Evolutionary conservation across 768 basidiomycete species (phyloP).

Genomic region (Hemileccinum rubropunctum): DNA sequence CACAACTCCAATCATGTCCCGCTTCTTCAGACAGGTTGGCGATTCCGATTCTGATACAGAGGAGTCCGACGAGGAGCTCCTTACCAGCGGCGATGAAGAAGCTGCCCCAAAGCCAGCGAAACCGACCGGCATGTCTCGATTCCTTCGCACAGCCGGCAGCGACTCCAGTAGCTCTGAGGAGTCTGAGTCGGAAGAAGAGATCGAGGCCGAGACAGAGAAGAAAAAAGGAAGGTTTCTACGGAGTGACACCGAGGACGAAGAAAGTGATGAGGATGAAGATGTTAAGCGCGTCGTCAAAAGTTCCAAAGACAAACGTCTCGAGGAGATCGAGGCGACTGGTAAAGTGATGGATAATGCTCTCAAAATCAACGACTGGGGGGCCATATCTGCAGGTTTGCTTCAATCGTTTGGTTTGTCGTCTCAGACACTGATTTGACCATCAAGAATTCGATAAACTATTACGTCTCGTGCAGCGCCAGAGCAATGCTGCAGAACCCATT

Average conservation of each 20-base stretch:
- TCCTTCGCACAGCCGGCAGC: constrained; percentile 64
- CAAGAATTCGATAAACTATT: constrained; percentile 95
- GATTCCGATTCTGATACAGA: constrained; percentile 78
- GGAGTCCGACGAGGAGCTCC: constrained; percentile 70
- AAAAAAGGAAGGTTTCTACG: constrained; percentile 41
- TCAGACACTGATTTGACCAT: constrained; percentile 6
- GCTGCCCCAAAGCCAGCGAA: constrained; percentile 37
- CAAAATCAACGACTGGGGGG: constrained; percentile 97
- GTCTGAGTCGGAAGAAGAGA: constrained; percentile 52
- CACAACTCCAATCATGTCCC: constrained; percentile 56
- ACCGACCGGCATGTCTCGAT: constrained; percentile 62
- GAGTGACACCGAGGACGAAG: constrained; percentile 48
- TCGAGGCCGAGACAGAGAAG: constrained; percentile 44
- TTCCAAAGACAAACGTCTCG: constrained; percentile 88
- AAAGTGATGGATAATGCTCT: constrained; percentile 91
- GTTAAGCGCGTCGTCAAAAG: constrained; percentile 70
- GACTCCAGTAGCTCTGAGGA: constrained; percentile 57
- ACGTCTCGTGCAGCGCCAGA: constrained; percentile 85
- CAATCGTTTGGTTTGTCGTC: background rate
- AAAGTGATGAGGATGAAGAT: constrained; percentile 68
- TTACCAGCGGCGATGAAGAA: constrained; percentile 72
- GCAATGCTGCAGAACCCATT: constrained; percentile 80
- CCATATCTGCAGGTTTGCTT: constrained; percentile 77
- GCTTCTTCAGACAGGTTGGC: constrained; percentile 84
- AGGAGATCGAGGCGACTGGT: constrained; percentile 92